A percentile compares a stretch with the other conserved stretches of the same genome.
These are phyloP conservation scores for Thalassiosira exigua DNA, from an alignment of 352 stramenopile genomes.

Conservation along the genomic window DNA sequence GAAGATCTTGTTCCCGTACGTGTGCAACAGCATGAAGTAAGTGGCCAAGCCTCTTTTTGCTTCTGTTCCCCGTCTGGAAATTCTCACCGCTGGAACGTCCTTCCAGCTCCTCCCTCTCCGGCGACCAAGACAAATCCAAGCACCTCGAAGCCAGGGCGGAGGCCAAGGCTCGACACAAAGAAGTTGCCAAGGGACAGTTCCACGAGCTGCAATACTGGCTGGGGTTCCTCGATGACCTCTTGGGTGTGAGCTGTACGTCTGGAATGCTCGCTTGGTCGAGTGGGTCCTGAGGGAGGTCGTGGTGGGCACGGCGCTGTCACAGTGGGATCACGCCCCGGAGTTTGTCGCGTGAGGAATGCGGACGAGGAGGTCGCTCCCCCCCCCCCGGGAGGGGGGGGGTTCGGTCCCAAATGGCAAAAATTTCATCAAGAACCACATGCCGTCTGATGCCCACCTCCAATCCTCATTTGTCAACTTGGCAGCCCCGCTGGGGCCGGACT, in stretches of 20 bases:
- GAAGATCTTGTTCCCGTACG: conserved; percentile 46
- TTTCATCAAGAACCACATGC: no score
- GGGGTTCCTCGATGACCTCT: conserved; percentile 79
- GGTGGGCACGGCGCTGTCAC: conserved; percentile 46
- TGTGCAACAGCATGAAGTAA: conserved; percentile 52
- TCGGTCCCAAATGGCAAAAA: no score
- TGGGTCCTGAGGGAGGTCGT: conserved; percentile 71
- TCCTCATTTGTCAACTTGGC: no score
- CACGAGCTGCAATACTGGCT: conserved; percentile 68
- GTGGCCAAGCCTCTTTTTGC: neutral
- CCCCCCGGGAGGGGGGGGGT: no score
- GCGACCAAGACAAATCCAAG: conserved; percentile 26
- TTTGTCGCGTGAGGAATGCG: neutral
- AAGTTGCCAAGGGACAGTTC: conserved; percentile 65
- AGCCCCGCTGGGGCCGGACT: no score
- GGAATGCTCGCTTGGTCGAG: conserved; percentile 79
- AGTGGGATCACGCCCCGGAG: conserved; percentile 40
- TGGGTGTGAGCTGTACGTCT: conserved; percentile 67
- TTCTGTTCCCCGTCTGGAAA: neutral
- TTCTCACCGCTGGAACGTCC: conserved; percentile 7
- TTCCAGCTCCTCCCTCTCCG: conserved; percentile 39
- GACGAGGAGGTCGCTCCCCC: no score
- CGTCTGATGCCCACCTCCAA: no score
- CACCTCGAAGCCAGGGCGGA: conserved; percentile 61
- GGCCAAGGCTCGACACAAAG: conserved; percentile 39